These are phyloP conservation scores for Dryas integrifolia DNA, from an alignment of 331 rosid species.

Conservation along the genomic window DNA sequence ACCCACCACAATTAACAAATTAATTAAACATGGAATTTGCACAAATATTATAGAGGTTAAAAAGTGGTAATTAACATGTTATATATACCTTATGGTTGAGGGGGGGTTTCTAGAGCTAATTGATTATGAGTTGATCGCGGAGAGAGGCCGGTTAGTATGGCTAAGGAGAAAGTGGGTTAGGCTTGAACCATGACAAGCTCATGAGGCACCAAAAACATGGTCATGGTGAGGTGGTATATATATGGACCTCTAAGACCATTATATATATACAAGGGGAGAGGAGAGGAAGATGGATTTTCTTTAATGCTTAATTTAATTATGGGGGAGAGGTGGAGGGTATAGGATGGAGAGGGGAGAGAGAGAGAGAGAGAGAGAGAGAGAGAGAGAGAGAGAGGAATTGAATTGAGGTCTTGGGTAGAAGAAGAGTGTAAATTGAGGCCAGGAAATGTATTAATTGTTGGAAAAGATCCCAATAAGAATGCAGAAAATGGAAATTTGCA, in stretches of 20 bases:
- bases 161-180: constrained; percentile 7
- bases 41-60: neutral
- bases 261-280: constrained; percentile 49
- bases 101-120: neutral
- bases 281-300: constrained; percentile 40
- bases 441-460: constrained; percentile 72
- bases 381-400: constrained; percentile 30
- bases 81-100: constrained; percentile 26
- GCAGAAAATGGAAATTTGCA: constrained; percentile 71
- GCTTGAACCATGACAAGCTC: constrained; percentile 11
- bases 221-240: constrained; percentile 27
- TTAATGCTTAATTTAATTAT: constrained; percentile 68
- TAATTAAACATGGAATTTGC: neutral
- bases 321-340: constrained; percentile 51
- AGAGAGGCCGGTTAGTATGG: neutral
- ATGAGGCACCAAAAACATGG: constrained; percentile 34
- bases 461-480: constrained; percentile 65
- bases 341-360: constrained; percentile 25
- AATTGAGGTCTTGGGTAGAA: constrained; percentile 67
- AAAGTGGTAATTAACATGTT: neutral
- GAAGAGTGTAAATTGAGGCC: constrained; percentile 79
- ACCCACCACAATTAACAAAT: neutral
- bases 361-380: constrained; percentile 32
- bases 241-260: constrained; percentile 39
- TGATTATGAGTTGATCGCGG: constrained; percentile 7